Base-by-base conservation (phyloP, 768 basidiomycete genomes). In the Mrakia blollopis region DNA sequence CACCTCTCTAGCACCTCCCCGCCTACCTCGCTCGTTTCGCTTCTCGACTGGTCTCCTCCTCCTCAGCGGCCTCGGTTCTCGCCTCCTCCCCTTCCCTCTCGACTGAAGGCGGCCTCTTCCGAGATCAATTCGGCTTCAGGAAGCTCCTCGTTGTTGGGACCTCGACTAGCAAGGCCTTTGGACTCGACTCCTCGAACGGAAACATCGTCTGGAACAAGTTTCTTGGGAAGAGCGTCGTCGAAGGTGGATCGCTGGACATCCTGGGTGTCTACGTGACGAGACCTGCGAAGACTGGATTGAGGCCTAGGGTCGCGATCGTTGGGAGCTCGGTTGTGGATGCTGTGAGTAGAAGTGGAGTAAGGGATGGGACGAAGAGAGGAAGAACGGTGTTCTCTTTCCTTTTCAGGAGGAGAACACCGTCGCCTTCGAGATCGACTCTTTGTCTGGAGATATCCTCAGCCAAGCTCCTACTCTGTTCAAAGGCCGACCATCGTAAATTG, bases 111-210 rank as follows among this genome's bases (percentile, higher is more conserved):
- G 76, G 84, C 0, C 85, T 90, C 0, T 86, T 76, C 72, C 88
- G 92, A 7, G 93, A 95, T 80, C 83, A 89, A 0, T 96, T 95
- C 81, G 94, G 93, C 0, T 93, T 97, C 84, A 87, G 91, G 52
- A 92, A 97, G 81, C 83, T 97, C 39, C 87, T 95, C 63, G 87
- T 96, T 6, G 87, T 86, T 9, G 91, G 89, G 0, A 93, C 91
- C 4, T 79, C 85, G 0, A 85, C 87, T 39, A 93, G 93, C 2
- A 93, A 92, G 80, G 79, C 94, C 0, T 93, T 89, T 80, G 94
- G 89, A 0, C 83, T 98, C 61, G 93, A 97, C 80, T 91, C 92
- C 1, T 87, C 89, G 14, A 91, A 86, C 62, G 94, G 94, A 0
- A 85, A 87, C 2, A 86, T 93, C 41, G 81, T 96, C 1, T 98